Evolutionary conservation across 176 grass and related monocot genomes (phyloP), one percentile per base, ranked within the genome.

Genomic region (Triticum timopheevii): DNA sequence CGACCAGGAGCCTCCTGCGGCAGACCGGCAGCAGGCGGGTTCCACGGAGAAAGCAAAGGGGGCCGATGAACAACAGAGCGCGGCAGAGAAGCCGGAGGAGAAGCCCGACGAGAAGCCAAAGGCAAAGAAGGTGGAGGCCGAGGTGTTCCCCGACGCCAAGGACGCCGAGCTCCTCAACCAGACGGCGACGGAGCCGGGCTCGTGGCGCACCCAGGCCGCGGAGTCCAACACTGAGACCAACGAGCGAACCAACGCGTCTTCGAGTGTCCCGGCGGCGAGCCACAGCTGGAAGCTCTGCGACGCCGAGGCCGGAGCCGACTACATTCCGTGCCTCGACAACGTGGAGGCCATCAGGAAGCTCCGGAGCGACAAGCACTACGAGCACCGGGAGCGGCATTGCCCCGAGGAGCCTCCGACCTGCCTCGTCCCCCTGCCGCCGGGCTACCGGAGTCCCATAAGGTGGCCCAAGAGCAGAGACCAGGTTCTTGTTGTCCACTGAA

Each of bases 301-400:
- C 62, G 67, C 64, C 33, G 81, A 84, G 2, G 87, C 91, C 13
- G 77, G 87, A 8, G 20, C 95, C 31, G 91, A 97, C 91, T 97
- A 93, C 81, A 93, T 95, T 31, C 95, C 95, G 5, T 97, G 95
- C 87, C 92, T 97, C 13, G 95, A 97, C 92, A 97, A 93, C 67
- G n/a, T 73, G 38, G 76, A 89, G 77, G 87, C 91, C 27, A 95
- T 97, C 83, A 80, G 82, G 64, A 95, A 80, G 85, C 93, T 97
- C 52, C 87, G 24, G n/a, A 88, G 87, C 27, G 91, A 93, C 33
- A 95, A 93, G 81, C 95, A 97, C 80, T 97, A 97, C 20, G 89
- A 97, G 61, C 95, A 97, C 72, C 85, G 92, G 69, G 95, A 95
- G 79, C 81, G 95, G 66, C 95, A 98, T 85, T 98, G 93, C 69